Conservation (phyloP, 768 basidiomycete genomes). For the Hemileccinum impolitum region DNA sequence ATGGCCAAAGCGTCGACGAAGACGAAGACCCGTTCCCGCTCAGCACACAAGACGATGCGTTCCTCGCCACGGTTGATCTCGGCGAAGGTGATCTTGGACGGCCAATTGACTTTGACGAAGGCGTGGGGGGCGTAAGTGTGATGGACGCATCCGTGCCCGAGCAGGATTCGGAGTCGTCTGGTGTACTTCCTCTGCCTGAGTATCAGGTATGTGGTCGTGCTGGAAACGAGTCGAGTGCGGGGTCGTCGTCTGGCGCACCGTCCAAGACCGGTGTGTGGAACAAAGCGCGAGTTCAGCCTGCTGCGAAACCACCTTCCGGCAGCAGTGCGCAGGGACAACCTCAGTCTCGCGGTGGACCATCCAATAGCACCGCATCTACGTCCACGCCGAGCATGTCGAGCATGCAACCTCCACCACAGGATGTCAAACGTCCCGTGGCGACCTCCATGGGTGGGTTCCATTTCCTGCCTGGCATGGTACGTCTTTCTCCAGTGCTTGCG, state of each 20-base stretch:
- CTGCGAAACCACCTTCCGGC: not conserved
- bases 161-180: slow-evolving; percentile 1
- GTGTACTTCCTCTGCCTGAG: not conserved
- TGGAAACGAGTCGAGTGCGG: not conserved
- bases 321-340: not conserved
- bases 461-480: slow-evolving; percentile 45
- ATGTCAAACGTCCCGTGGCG: not conserved
- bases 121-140: slow-evolving; percentile 17
- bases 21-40: slow-evolving; percentile 44
- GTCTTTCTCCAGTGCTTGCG: slow-evolving; percentile 8
- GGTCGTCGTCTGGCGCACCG: not conserved
- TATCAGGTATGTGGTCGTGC: slow-evolving; percentile 7
- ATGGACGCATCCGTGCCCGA: slow-evolving; percentile 7
- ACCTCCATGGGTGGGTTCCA: slow-evolving; percentile 48
- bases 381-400: slow-evolving; percentile 7
- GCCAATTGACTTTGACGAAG: slow-evolving; percentile 41
- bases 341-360: not conserved
- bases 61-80: slow-evolving; percentile 56
- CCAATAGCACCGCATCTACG: not conserved
- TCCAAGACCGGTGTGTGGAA: not conserved
- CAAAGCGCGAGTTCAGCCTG: not conserved
- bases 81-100: slow-evolving; percentile 40
- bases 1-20: slow-evolving; percentile 25
- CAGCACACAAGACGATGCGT: slow-evolving; percentile 64
- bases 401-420: not conserved